Evolutionary conservation across 371 early-diverging fungal species (phyloP), one percentile per base, ranked within the genome.

Genomic region (Sporodiniella umbellata): DNA sequence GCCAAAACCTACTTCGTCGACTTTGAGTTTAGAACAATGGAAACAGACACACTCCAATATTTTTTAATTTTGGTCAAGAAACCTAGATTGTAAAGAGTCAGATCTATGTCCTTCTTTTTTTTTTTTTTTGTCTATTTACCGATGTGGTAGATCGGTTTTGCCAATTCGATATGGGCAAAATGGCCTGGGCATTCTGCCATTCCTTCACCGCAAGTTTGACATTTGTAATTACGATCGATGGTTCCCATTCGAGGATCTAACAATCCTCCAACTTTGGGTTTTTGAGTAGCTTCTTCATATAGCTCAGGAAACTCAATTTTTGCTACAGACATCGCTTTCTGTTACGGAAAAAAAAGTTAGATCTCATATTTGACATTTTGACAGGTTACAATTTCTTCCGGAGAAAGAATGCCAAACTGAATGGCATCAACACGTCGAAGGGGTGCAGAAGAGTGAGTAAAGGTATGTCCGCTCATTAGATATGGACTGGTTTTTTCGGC

Each of bases 151-250:
- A 99, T 96, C 8, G 99, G 99, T 68, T 91, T 93, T n/a, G 93
- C 93, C 7, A 99, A 85, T 64, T 99, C 97, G 60, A 99, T 97
- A 62, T 99, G 96, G 11, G 96, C 99, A 86, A 99, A 99, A 71
- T 99, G 99, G 24, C 99, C 99, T 17, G 93, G 92, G 67, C 99
- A 99, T 57, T 94, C 93, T 25, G 89, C 88, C 92, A 94, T 96
- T 60, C 89, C 88, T 65, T 94, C 94, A 40, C 88, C 90, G 73
- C 99, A 99, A 8, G 99, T 99, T 62, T 87, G 88, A 72, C 99
- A 99, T 72, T 94, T 93, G 81, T 90, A 94, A 65, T 93, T 94
- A 51, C 98, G 90, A 66, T 99, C 99, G 46, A 98, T 96, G 10
- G 99, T 98, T 24, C 99, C 99, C 92, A 99, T 89, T 33, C 96